Evolutionary conservation across 1,284 basidiomycete species (phyloP).

Genomic region (Trametes pubescens): DNA sequence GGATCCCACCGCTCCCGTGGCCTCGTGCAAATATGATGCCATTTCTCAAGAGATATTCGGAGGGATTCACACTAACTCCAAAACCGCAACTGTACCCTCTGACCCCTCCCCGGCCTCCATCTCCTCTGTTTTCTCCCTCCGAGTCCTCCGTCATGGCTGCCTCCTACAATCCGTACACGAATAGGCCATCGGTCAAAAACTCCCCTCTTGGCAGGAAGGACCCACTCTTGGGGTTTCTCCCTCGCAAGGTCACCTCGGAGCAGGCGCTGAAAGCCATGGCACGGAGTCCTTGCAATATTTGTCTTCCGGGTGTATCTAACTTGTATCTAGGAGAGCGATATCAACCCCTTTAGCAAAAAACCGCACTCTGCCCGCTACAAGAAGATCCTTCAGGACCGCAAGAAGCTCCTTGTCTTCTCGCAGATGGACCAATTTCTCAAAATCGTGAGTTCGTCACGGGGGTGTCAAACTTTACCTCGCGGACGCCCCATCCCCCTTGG

Average conservation of each 20-base stretch:
- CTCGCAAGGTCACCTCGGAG: slow-evolving; percentile 56
- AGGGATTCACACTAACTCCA: too few relatives aligned
- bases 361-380: slow-evolving; percentile 85
- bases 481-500: too few relatives aligned
- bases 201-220: slow-evolving; percentile 35
- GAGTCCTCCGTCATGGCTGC: too few relatives aligned
- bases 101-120: too few relatives aligned
- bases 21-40: too few relatives aligned
- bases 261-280: slow-evolving; percentile 40
- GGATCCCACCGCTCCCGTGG: too few relatives aligned
- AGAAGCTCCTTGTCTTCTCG: slow-evolving; percentile 90
- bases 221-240: slow-evolving; percentile 66
- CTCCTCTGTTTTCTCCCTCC: too few relatives aligned
- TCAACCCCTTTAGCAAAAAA: slow-evolving; percentile 89
- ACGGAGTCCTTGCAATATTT: background rate
- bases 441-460: too few relatives aligned
- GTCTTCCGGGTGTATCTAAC: background rate
- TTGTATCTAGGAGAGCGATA: slow-evolving; percentile 53
- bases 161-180: slow-evolving; percentile 37
- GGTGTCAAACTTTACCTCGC: too few relatives aligned
- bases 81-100: too few relatives aligned
- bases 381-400: slow-evolving; percentile 86
- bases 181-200: slow-evolving; percentile 24
- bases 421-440: slow-evolving; percentile 95
- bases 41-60: too few relatives aligned